phyloP scores from a whole-genome alignment of 345 rosid species.

The Stellera chamaejasme region DNA sequence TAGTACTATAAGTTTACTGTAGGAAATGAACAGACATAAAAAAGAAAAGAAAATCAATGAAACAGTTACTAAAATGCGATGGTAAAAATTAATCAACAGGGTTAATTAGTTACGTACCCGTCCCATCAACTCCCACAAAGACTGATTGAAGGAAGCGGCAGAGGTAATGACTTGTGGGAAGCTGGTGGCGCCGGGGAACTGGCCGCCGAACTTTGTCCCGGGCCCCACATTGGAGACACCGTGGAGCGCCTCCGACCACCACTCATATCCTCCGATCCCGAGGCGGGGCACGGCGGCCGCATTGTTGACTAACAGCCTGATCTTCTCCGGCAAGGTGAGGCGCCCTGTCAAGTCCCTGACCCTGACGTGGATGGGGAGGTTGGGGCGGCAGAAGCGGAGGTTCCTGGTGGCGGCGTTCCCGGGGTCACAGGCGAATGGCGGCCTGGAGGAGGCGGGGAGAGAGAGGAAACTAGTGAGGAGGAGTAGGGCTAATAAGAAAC shows the following conservation, averaged over 20 bases:
- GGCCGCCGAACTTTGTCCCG: conserved; percentile 61
- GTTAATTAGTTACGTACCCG: conserved; percentile 32
- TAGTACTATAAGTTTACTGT: too few relatives aligned
- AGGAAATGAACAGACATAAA: too few relatives aligned
- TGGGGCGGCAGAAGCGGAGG: conserved; percentile 43
- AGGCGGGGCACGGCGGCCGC: conserved; percentile 74
- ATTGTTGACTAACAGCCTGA: conserved; percentile 65
- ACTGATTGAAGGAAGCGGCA: conserved; percentile 82
- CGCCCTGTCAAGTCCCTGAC: conserved; percentile 70
- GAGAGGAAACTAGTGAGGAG: conserved; percentile 11
- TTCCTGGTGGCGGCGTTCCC: conserved; percentile 36
- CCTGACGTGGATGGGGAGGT: conserved; percentile 52
- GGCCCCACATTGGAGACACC: conserved; percentile 81
- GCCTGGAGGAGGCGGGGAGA: conserved; percentile 17
- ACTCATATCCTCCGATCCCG: conserved; percentile 80
- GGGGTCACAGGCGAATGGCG: conserved; percentile 64
- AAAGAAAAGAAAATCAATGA: background rate
- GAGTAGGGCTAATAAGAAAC: conserved; percentile 9
- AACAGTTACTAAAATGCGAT: too few relatives aligned
- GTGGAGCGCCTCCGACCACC: conserved; percentile 99
- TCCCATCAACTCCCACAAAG: conserved; percentile 86
- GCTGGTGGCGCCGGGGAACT: conserved; percentile 75
- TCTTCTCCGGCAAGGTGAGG: conserved; percentile 77
- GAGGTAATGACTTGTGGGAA: conserved; percentile 94
- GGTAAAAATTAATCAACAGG: background rate